Evolutionary conservation across 2,329 filamentous ascomycete species (phyloP).

Genomic region (Diaporthe eres): DNA sequence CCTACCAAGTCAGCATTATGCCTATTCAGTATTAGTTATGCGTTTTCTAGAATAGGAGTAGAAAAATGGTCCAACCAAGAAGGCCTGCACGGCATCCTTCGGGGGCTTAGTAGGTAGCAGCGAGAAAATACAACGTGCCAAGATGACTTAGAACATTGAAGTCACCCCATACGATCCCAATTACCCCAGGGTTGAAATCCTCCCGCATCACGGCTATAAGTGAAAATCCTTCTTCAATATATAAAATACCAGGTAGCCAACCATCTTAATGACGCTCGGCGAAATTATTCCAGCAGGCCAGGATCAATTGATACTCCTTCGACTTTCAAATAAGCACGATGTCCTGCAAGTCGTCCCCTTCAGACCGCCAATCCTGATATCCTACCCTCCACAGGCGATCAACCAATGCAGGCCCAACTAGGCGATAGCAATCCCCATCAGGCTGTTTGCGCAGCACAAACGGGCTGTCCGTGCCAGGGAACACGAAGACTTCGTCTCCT

Average conservation of each 20-base stretch:
- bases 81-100: conserved; percentile 7
- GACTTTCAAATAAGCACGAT: conserved; percentile 12
- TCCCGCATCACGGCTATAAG: neutral
- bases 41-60: neutral
- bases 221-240: conserved; percentile 2
- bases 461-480: neutral
- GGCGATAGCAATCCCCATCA: neutral
- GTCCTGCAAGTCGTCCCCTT: neutral
- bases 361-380: conserved; percentile 22
- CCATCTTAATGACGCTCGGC: neutral
- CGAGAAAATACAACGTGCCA: conserved; percentile 11
- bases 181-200: neutral
- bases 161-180: neutral
- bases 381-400: neutral
- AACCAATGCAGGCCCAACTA: conserved; percentile 11
- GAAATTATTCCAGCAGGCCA: neutral
- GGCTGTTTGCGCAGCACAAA: neutral
- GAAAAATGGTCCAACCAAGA: neutral
- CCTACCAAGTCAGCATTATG: conserved; percentile 12
- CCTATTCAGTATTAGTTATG: conserved; percentile 17
- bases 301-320: neutral
- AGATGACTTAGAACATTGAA: conserved; percentile 19
- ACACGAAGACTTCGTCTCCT: neutral
- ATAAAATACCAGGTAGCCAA: neutral
- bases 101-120: conserved; percentile 17